Evolutionary conservation across 139 green algal species (phyloP), one percentile per base, ranked within the genome.

Genomic region (Zygnema cylindricum): DNA sequence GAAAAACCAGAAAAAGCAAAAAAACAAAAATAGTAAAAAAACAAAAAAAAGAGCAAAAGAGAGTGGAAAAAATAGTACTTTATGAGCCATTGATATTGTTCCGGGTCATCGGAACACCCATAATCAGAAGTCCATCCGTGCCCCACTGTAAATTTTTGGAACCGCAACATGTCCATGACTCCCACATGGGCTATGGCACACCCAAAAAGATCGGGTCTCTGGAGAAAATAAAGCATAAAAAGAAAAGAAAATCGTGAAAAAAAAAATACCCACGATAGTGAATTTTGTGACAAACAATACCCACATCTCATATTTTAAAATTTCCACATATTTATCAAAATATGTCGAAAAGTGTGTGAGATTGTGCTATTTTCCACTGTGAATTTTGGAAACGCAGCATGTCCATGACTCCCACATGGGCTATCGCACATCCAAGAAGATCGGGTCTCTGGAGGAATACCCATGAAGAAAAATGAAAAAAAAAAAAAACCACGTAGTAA

Each of bases 361-460:
- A n/a, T n/a, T n/a, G n/a, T n/a, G n/a, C n/a, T n/a, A n/a, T n/a
- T n/a, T n/a, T n/a, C n/a, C n/a, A n/a, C n/a, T n/a, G n/a, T n/a
- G 98, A 98, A 87, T 94, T 95, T 92, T 98, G 95, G 93, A 98
- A 99, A n/a, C 96, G 93, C 41, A 98, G 94, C 95, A 98, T 98
- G 95, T 99, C 96, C 92, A 90, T 90, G 30, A 93, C 81, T 33
- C 91, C 39, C 55, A 98, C 96, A 92, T 97, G 92, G 0, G 90
- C 95, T 25, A 98, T 87, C 30, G 95, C 95, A 41, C 91, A 95
- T 0, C 90, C 95, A 92, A 94, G 98, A 30, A 98, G 94, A 90
- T 99, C 96, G 2, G 85, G 85, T 55, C 85, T 35, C 84, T 84
- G 84, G n/a, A n/a, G n/a, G n/a, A n/a, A n/a, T n/a, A n/a, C n/a